phyloP scores from a whole-genome alignment of 108 stramenopile species.

The Discostella stelligeroides region DNA sequence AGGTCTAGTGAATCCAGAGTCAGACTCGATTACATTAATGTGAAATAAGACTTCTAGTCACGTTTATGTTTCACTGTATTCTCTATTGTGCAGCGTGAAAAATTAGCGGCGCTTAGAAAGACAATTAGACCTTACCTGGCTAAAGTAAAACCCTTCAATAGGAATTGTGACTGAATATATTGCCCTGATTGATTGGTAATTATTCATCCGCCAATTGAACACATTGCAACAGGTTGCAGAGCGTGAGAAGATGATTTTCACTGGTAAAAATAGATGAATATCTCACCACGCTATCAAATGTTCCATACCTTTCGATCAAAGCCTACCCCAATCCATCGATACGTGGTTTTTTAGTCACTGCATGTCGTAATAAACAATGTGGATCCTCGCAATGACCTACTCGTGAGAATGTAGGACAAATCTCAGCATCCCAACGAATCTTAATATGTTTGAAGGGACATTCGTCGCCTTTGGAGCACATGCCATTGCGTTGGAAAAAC shows the following conservation, averaged over 20 bases:
- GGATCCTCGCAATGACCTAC: slow-evolving; percentile 68
- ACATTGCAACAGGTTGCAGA: too few relatives aligned
- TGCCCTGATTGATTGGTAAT: too few relatives aligned
- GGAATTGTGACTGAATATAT: too few relatives aligned
- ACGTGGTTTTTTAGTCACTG: slow-evolving; percentile 19
- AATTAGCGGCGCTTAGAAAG: neutral
- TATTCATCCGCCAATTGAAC: too few relatives aligned
- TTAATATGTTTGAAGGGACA: slow-evolving; percentile 82
- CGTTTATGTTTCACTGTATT: neutral
- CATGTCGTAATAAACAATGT: slow-evolving; percentile 63
- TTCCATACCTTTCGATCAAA: too few relatives aligned
- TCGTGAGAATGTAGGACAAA: slow-evolving; percentile 66
- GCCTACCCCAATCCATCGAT: too few relatives aligned
- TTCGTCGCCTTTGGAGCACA: slow-evolving; percentile 71
- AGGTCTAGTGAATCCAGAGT: slow-evolving; percentile 63
- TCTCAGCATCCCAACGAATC: slow-evolving; percentile 55
- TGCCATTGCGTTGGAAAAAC: slow-evolving; percentile 78
- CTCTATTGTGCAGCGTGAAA: neutral
- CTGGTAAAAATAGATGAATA: too few relatives aligned
- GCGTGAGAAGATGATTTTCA: too few relatives aligned
- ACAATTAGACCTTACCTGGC: neutral
- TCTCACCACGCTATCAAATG: too few relatives aligned
- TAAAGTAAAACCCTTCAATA: neutral
- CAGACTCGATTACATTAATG: slow-evolving; percentile 54
- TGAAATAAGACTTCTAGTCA: neutral